Conservation (phyloP, 208 protist species). For the Herpetomonas tarakana region DNA sequence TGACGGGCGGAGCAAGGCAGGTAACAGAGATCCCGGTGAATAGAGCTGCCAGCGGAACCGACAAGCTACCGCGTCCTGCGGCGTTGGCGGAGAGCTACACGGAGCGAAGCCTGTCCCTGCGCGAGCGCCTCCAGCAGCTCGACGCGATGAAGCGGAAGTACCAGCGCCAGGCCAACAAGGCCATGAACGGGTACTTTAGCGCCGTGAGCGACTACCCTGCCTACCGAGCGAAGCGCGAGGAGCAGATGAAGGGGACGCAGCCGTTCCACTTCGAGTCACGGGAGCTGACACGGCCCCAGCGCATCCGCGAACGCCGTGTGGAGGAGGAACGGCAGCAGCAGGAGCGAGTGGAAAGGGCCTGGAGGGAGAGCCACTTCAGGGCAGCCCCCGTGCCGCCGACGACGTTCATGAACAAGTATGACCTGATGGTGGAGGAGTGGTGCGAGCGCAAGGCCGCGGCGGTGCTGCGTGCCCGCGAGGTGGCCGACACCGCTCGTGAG, state of each 20-base stretch:
- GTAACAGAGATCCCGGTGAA: too few species aligned
- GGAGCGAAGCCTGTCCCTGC: conserved; percentile 8
- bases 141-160: conserved; percentile 53
- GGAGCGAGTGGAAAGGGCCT: conserved; percentile 26
- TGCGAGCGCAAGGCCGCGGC: conserved; percentile 73
- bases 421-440: conserved; percentile 90
- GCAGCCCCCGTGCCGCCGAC: conserved; percentile 72
- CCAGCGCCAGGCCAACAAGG: conserved; percentile 30
- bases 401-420: conserved; percentile 90
- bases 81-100: too few species aligned
- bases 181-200: conserved; percentile 57
- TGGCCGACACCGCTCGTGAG: conserved; percentile 49
- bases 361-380: conserved; percentile 30
- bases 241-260: conserved; percentile 22
- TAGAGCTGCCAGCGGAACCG: too few species aligned
- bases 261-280: conserved; percentile 71
- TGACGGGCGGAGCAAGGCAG: too few species aligned
- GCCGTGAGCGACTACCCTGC: conserved; percentile 37
- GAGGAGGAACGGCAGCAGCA: conserved; percentile 31
- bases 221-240: conserved; percentile 52
- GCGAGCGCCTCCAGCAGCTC: conserved; percentile 35
- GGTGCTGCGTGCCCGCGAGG: conserved; percentile 48
- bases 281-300: conserved; percentile 34
- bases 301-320: conserved; percentile 40
- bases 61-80: too few species aligned